A percentile compares a stretch with the other conserved stretches of the same genome.
Evolutionary conservation across 2,329 filamentous ascomycete species (phyloP).

Genomic region (Stemphylium lycopersici): DNA sequence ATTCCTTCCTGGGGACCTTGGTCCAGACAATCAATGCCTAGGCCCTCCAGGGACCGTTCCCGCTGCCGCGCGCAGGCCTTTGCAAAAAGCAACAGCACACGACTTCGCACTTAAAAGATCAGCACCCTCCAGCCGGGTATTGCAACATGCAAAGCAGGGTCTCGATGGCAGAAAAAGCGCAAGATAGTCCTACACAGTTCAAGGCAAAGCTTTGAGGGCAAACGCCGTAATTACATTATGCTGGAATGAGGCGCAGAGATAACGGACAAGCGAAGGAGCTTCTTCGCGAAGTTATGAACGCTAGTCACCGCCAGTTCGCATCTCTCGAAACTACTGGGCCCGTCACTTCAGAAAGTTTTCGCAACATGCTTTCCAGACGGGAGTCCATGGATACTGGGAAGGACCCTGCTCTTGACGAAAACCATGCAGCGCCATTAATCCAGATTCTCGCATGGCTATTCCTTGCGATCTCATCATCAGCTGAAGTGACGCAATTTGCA

Average conservation of each 20-base stretch:
- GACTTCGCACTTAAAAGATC: too few species aligned
- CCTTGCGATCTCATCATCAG: slow-evolving; percentile 5
- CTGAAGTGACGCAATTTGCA: slow-evolving; percentile 9
- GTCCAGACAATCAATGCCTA: too few species aligned
- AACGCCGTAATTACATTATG: background rate
- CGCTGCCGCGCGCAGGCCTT: too few species aligned
- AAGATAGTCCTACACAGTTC: too few species aligned
- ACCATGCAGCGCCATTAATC: slow-evolving; percentile 11
- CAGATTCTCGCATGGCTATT: slow-evolving; percentile 16
- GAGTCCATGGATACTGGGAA: background rate
- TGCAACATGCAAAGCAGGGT: too few species aligned
- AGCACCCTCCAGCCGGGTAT: too few species aligned
- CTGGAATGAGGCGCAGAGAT: slow-evolving; percentile 2
- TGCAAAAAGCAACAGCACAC: too few species aligned
- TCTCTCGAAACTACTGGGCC: background rate
- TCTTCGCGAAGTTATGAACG: background rate
- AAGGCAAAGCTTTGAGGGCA: background rate
- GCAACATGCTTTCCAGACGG: background rate
- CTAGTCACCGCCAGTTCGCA: too few species aligned
- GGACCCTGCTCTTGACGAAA: background rate
- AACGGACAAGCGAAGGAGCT: background rate
- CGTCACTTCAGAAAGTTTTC: too few species aligned
- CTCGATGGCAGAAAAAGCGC: background rate
- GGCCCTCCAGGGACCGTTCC: too few species aligned
- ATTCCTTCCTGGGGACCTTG: too few species aligned